phyloP scores from a whole-genome alignment of 2,329 filamentous ascomycete species.

The Talaromyces sp. region DNA sequence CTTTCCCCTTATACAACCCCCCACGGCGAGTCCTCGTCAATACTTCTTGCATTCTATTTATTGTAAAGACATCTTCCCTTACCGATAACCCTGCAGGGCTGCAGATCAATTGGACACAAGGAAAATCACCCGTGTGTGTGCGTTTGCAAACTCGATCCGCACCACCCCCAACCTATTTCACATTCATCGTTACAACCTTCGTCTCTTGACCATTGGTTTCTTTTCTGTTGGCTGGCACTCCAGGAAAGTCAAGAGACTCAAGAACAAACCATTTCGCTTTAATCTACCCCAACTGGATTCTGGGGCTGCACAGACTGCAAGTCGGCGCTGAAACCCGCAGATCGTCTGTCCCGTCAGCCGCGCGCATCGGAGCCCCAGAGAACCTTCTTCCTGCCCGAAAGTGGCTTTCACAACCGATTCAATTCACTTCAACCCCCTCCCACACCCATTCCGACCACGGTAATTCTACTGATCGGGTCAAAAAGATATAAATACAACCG shows the following conservation, averaged over 20 bases:
- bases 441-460: not conserved
- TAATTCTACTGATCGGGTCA: constrained; percentile 5
- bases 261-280: constrained; percentile 6
- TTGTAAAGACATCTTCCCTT: not conserved
- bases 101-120: constrained; percentile 10
- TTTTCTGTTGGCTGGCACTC: constrained; percentile 1
- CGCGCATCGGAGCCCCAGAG: constrained; percentile 19
- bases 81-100: not conserved
- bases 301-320: constrained; percentile 15
- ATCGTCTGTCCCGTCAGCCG: constrained; percentile 23
- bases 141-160: constrained; percentile 4
- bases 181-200: constrained; percentile 4
- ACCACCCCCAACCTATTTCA: constrained; percentile 9
- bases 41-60: not conserved
- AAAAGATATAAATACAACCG: not conserved
- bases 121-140: constrained; percentile 6
- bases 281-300: not conserved
- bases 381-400: constrained; percentile 8
- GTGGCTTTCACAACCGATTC: not conserved
- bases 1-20: constrained; percentile 5
- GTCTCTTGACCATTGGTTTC: constrained; percentile 11
- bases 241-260: not conserved
- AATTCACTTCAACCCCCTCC: not conserved
- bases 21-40: not conserved
- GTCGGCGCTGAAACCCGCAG: constrained; percentile 22